Percentiles rank a stretch among this genome's conserved stretches.
phyloP scores from a whole-genome alignment of 495 filamentous ascomycete species.

The Aspergillus ostianus region DNA sequence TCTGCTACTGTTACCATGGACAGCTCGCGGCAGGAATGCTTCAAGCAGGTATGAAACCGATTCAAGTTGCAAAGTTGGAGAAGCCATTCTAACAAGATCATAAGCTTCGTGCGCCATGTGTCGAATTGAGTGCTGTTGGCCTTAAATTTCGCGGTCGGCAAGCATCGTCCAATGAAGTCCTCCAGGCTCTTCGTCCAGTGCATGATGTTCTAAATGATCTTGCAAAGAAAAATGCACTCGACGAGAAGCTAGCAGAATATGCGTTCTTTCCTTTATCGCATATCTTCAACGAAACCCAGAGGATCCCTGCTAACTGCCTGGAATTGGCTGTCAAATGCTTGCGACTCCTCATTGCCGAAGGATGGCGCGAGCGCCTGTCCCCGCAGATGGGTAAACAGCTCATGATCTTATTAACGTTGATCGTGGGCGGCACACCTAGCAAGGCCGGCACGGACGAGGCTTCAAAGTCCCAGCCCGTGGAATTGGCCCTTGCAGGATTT shows the following conservation, averaged over 20 bases:
- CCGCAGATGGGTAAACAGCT: constrained; percentile 77
- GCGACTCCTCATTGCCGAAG: constrained; percentile 65
- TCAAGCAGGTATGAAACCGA: constrained; percentile 31
- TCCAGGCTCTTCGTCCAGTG: constrained; percentile 53
- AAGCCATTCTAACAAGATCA: constrained; percentile 13
- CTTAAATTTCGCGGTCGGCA: constrained; percentile 57
- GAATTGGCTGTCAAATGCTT: constrained; percentile 76
- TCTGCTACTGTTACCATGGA: constrained; percentile 30
- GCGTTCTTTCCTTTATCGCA: constrained; percentile 90
- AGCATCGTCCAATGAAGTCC: constrained; percentile 52
- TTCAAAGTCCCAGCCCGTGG: constrained; percentile 57
- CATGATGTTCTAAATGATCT: constrained; percentile 51
- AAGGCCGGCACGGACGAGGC: constrained; percentile 32
- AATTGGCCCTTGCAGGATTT: constrained; percentile 62
- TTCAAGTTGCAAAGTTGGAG: not conserved
- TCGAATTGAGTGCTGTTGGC: constrained; percentile 71
- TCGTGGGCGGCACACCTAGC: constrained; percentile 68
- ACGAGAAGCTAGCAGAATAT: constrained; percentile 87
- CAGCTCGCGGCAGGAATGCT: constrained; percentile 38
- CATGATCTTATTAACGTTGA: constrained; percentile 77
- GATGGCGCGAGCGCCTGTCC: constrained; percentile 69
- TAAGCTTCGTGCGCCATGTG: constrained; percentile 73
- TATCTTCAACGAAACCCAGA: constrained; percentile 73
- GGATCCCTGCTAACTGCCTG: constrained; percentile 66
- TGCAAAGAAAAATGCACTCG: constrained; percentile 54